Conservation (phyloP, 2,329 filamentous ascomycete species). For the Clathrospora elynae region DNA sequence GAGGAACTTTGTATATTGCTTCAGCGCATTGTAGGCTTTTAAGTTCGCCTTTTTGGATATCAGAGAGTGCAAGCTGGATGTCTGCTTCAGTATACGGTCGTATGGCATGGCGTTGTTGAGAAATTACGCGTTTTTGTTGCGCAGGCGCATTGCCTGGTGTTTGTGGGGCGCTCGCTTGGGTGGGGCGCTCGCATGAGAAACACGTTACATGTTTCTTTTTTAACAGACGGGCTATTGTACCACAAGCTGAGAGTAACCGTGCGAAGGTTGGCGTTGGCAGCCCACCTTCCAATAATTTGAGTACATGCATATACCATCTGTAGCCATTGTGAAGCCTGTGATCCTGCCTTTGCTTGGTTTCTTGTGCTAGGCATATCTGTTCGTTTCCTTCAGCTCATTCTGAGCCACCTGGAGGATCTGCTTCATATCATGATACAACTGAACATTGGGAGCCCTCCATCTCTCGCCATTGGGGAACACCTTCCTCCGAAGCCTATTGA, state of each 20-base stretch:
- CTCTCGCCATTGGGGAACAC: slow-evolving; percentile 42
- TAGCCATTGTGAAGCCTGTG: background rate
- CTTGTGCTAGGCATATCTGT: slow-evolving; percentile 1
- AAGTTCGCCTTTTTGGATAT: too few relatives aligned
- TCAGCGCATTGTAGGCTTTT: too few relatives aligned
- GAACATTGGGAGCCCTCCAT: slow-evolving; percentile 4
- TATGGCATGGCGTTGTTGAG: too few relatives aligned
- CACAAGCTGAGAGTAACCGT: background rate
- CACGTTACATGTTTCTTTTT: too few relatives aligned
- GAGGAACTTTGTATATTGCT: too few relatives aligned
- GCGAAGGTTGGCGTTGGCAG: background rate
- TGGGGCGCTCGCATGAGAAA: too few relatives aligned
- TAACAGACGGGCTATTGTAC: background rate
- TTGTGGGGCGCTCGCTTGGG: too few relatives aligned
- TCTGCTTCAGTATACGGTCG: too few relatives aligned
- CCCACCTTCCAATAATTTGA: background rate
- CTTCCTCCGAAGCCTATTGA: slow-evolving; percentile 46
- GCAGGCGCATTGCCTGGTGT: too few relatives aligned
- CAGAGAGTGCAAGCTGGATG: too few relatives aligned
- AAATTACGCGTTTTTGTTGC: too few relatives aligned
- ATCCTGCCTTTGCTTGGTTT: background rate
- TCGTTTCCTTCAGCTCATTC: slow-evolving; percentile 3
- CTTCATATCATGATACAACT: slow-evolving; percentile 13
- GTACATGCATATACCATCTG: background rate
- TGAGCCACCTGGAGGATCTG: slow-evolving; percentile 11